These are phyloP conservation scores for Azolla pinnata DNA, from an alignment of 75 land plant genomes.

Conservation along the genomic window DNA sequence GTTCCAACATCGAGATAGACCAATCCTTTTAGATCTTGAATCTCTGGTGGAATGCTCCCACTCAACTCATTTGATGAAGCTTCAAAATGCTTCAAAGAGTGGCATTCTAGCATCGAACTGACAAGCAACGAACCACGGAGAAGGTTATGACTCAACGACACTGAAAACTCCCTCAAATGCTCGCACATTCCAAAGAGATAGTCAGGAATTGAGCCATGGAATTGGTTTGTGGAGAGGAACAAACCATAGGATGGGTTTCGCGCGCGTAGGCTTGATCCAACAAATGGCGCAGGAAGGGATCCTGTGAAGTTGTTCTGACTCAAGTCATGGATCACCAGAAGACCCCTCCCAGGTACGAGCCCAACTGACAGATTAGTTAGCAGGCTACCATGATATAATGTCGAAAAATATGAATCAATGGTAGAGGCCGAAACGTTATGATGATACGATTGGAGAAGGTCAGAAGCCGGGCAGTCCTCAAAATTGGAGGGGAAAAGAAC, in stretches of 20 bases:
- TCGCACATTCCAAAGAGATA: slow-evolving; percentile 41
- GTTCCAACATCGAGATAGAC: slow-evolving; percentile 35
- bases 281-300: slow-evolving; percentile 29
- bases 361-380: slow-evolving; percentile 5
- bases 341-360: slow-evolving; percentile 8
- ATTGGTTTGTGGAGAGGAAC: slow-evolving; percentile 33
- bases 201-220: slow-evolving; percentile 30
- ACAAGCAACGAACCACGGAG: slow-evolving; percentile 41
- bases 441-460: background rate
- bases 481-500: slow-evolving; percentile 11
- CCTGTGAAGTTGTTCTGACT: slow-evolving; percentile 61
- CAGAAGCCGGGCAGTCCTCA: slow-evolving; percentile 14
- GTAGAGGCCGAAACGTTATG: background rate
- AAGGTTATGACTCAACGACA: slow-evolving; percentile 42
- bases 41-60: slow-evolving; percentile 37
- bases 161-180: slow-evolving; percentile 29
- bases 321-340: slow-evolving; percentile 48
- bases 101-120: slow-evolving; percentile 30
- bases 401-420: slow-evolving; percentile 27
- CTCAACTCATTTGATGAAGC: slow-evolving; percentile 39
- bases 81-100: slow-evolving; percentile 39
- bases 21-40: slow-evolving; percentile 34
- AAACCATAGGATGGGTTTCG: slow-evolving; percentile 34
- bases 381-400: slow-evolving; percentile 9
- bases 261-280: slow-evolving; percentile 31